A percentile compares a stretch with the other conserved stretches of the same genome.
These are phyloP conservation scores for Pythium utonaiense DNA, from an alignment of 352 stramenopile species.

Conservation along the genomic window DNA sequence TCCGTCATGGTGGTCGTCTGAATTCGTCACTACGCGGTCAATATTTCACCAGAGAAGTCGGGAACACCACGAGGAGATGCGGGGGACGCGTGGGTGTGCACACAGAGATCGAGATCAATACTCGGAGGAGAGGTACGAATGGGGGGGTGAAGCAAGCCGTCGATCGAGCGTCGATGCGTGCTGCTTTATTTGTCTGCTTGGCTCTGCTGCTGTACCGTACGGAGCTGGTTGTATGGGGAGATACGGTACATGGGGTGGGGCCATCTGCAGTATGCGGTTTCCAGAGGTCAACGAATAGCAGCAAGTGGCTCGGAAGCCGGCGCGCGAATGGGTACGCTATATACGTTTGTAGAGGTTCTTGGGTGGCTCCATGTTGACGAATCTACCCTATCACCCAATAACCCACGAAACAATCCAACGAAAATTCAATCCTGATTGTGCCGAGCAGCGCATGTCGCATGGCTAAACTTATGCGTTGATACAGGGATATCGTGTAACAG, in stretches of 20 bases:
- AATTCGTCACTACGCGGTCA: neutral
- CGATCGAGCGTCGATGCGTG: neutral
- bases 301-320: neutral
- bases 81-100: neutral
- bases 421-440: neutral
- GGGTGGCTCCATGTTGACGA: constrained; percentile 10
- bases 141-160: neutral
- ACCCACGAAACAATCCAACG: neutral
- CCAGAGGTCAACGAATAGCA: neutral
- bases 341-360: neutral
- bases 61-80: neutral
- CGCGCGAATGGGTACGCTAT: neutral
- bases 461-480: neutral
- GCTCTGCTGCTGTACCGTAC: neutral
- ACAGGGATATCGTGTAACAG: neutral
- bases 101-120: neutral
- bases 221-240: too few species aligned
- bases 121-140: neutral
- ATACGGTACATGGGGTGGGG: neutral
- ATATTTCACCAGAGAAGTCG: neutral
- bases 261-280: neutral
- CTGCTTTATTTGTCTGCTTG: constrained; percentile 4
- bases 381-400: constrained; percentile 13
- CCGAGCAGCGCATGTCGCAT: neutral
- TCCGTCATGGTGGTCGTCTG: neutral